These are phyloP conservation scores for Sordariomycetes sp. DNA, from an alignment of 2,329 filamentous ascomycete genomes.

Conservation along the genomic window DNA sequence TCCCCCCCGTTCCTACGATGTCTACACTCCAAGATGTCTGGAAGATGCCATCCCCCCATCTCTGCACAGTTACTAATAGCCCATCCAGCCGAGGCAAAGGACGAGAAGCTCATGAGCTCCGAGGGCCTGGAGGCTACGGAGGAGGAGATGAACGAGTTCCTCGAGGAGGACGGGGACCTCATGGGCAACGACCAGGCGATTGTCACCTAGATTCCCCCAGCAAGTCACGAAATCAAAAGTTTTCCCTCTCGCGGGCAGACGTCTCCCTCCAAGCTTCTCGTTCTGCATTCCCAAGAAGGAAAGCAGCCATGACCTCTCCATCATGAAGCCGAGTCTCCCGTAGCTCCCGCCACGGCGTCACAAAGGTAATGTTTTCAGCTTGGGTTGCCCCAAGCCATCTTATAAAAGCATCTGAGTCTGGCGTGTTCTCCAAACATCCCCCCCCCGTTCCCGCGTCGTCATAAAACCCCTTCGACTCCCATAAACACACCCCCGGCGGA, in stretches of 20 bases:
- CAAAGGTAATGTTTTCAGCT: not conserved
- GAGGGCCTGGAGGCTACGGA: slow-evolving; percentile 55
- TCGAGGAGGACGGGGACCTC: slow-evolving; percentile 25
- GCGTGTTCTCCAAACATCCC: not conserved
- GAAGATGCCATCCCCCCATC: slow-evolving; percentile 1
- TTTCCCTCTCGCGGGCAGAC: not conserved
- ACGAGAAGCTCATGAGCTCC: slow-evolving; percentile 57
- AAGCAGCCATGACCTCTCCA: not conserved
- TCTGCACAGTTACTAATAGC: not conserved
- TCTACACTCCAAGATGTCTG: not conserved
- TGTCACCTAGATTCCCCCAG: not conserved
- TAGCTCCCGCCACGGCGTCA: not conserved
- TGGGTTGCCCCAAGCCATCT: not conserved
- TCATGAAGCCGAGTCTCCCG: not conserved
- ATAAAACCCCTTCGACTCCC: not conserved
- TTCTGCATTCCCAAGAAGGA: not conserved
- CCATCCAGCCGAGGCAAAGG: slow-evolving; percentile 51
- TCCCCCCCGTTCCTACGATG: not conserved
- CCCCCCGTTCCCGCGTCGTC: not conserved
- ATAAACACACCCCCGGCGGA: not conserved
- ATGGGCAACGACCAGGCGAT: slow-evolving; percentile 6
- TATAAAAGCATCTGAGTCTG: not conserved
- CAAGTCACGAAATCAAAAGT: not conserved
- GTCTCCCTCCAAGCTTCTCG: not conserved
- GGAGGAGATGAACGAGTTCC: slow-evolving; percentile 45